A percentile compares a stretch with the other conserved stretches of the same genome.
phyloP scores from a whole-genome alignment of 306 rosid genomes.

The Medicago ruthenica region DNA sequence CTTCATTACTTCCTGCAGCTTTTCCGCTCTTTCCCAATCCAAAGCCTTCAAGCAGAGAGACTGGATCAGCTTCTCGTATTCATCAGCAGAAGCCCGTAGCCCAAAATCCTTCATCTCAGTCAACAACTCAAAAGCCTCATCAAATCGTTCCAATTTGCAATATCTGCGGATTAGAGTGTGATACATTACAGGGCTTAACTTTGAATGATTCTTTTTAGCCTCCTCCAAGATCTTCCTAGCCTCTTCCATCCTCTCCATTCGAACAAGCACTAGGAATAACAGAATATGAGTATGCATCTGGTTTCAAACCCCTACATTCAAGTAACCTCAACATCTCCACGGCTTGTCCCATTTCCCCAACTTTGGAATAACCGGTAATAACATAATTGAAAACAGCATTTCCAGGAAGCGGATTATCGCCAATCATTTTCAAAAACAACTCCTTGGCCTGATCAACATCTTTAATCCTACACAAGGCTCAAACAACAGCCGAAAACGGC shows the following conservation, averaged over 20 bases:
- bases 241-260: slow-evolving; percentile 80
- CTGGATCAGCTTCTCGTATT: slow-evolving; percentile 82
- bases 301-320: slow-evolving; percentile 84
- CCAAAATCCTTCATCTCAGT: slow-evolving; percentile 80
- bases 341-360: slow-evolving; percentile 70
- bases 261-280: slow-evolving; percentile 74
- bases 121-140: slow-evolving; percentile 68
- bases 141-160: slow-evolving; percentile 80
- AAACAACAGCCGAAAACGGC: slow-evolving; percentile 64
- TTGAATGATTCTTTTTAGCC: slow-evolving; percentile 73
- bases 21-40: slow-evolving; percentile 82
- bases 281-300: slow-evolving; percentile 76
- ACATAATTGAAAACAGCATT: slow-evolving; percentile 69
- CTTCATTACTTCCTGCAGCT: slow-evolving; percentile 77
- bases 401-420: slow-evolving; percentile 76
- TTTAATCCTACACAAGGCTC: slow-evolving; percentile 67
- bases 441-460: slow-evolving; percentile 60
- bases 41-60: slow-evolving; percentile 80
- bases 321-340: slow-evolving; percentile 62
- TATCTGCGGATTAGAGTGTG: no score
- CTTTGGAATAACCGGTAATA: slow-evolving; percentile 63
- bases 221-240: slow-evolving; percentile 63
- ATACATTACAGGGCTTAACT: slow-evolving; percentile 61
- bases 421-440: slow-evolving; percentile 67
- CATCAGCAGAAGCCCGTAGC: slow-evolving; percentile 59